Conservation (phyloP, 139 green algal genomes). For the Chlamydomonas sphaeroides region DNA sequence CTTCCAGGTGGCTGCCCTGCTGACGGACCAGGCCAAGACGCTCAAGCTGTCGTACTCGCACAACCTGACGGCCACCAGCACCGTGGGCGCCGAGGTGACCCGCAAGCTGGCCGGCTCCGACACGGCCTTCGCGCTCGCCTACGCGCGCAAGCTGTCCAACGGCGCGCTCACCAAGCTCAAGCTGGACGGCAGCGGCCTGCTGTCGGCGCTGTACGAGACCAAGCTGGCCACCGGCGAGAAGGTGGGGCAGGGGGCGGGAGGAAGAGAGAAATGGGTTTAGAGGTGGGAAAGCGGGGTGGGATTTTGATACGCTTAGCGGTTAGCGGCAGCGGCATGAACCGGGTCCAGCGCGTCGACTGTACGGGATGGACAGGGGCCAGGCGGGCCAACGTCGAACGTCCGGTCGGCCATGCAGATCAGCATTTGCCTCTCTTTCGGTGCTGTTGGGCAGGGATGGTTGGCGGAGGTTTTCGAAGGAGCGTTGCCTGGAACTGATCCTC, state of each 20-base stretch:
- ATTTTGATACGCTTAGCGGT: too few relatives aligned
- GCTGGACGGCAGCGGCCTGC: constrained; percentile 49
- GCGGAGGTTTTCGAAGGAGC: too few relatives aligned
- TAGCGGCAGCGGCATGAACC: too few relatives aligned
- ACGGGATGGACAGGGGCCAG: too few relatives aligned
- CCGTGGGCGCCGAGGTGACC: constrained; percentile 44
- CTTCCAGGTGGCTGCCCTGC: constrained; percentile 50
- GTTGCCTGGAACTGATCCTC: too few relatives aligned
- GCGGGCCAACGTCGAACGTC: too few relatives aligned
- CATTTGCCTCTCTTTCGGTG: too few relatives aligned
- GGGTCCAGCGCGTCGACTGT: too few relatives aligned
- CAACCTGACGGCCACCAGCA: constrained; percentile 32
- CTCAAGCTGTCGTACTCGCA: constrained; percentile 46
- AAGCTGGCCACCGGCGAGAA: constrained; percentile 57
- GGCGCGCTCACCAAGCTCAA: constrained; percentile 53
- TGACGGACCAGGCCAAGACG: constrained; percentile 40
- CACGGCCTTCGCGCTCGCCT: constrained; percentile 49
- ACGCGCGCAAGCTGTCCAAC: constrained; percentile 43
- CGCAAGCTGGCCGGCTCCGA: constrained; percentile 46
- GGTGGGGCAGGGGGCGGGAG: neutral
- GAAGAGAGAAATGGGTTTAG: too few relatives aligned
- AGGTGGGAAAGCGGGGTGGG: too few relatives aligned
- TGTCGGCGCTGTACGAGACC: constrained; percentile 57
- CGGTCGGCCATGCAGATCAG: too few relatives aligned
- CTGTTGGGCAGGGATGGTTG: too few relatives aligned